These are phyloP conservation scores for Kodamaea nitidulidarum DNA, from an alignment of 805 yeast species.

Conservation along the genomic window DNA sequence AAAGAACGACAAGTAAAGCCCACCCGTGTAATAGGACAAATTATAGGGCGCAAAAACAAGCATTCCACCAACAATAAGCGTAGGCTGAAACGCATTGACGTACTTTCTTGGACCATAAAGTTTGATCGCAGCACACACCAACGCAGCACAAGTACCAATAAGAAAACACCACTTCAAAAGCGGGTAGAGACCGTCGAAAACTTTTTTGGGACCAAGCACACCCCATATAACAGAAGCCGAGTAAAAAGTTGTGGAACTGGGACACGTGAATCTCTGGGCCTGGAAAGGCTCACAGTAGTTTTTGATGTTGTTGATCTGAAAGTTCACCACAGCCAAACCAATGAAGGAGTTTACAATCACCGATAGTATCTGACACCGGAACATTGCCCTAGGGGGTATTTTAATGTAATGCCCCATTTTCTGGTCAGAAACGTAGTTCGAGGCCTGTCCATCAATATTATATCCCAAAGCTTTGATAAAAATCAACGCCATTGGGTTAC, in stretches of 20 bases:
- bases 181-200: conserved; percentile 33
- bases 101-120: conserved; percentile 16
- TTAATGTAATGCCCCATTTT: conserved; percentile 65
- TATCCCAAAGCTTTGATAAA: conserved; percentile 58
- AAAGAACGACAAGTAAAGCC: conserved; percentile 23
- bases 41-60: conserved; percentile 31
- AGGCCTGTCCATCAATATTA: conserved; percentile 55
- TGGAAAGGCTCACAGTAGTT: conserved; percentile 20
- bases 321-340: conserved; percentile 21
- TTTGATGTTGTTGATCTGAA: conserved; percentile 14
- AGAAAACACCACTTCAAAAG: conserved; percentile 31
- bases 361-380: conserved; percentile 34
- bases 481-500: conserved; percentile 35
- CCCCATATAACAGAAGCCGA: conserved; percentile 66
- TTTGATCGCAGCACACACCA: conserved; percentile 17
- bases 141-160: conserved; percentile 27
- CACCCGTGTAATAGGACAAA: conserved; percentile 28
- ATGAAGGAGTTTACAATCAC: conserved; percentile 19
- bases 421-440: conserved; percentile 51
- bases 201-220: conserved; percentile 37
- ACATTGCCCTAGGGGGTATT: conserved; percentile 57
- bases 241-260: conserved; percentile 34
- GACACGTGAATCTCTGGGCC: conserved; percentile 28
- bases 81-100: conserved; percentile 31
- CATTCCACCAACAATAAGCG: conserved; percentile 30